A percentile compares a stretch with the other conserved stretches of the same genome.
Evolutionary conservation across 176 grass and related monocot species (phyloP).

Genomic region (Paspalum vaginatum): DNA sequence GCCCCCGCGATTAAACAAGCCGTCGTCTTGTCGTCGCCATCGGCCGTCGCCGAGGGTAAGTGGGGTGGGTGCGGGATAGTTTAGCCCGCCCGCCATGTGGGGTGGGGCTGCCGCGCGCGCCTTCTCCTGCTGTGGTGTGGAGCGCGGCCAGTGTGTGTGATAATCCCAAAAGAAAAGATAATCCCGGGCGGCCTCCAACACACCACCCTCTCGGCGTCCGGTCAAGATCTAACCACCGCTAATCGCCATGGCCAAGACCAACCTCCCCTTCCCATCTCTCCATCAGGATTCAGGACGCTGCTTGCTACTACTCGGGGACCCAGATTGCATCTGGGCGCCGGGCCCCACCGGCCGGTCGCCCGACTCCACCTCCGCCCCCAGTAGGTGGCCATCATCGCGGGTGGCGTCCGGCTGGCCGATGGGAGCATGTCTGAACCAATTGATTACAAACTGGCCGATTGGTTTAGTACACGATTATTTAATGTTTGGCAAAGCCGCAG

Average conservation of each 20-base stretch:
- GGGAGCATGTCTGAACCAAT: neutral
- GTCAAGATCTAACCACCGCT: slow-evolving; percentile 73
- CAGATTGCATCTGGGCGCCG: no score
- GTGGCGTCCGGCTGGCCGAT: no score
- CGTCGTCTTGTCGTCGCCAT: neutral
- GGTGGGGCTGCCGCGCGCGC: neutral
- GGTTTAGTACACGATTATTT: neutral
- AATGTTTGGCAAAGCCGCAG: neutral
- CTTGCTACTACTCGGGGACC: no score
- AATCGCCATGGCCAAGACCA: neutral
- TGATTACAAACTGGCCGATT: neutral
- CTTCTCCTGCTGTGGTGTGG: no score
- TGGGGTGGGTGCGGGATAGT: slow-evolving; percentile 7
- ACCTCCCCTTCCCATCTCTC: no score
- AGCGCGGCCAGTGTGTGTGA: neutral
- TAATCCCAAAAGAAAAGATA: slow-evolving; percentile 23
- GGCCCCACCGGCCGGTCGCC: no score
- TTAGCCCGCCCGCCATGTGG: slow-evolving; percentile 32
- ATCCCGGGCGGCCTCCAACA: neutral
- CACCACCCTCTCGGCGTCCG: neutral
- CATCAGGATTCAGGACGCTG: no score
- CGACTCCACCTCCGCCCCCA: no score
- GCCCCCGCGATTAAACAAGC: slow-evolving; percentile 2
- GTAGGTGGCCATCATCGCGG: no score
- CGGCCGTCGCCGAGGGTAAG: neutral